Base-by-base conservation (phyloP, 495 filamentous ascomycete genomes). In the Daldinia loculata region DNA sequence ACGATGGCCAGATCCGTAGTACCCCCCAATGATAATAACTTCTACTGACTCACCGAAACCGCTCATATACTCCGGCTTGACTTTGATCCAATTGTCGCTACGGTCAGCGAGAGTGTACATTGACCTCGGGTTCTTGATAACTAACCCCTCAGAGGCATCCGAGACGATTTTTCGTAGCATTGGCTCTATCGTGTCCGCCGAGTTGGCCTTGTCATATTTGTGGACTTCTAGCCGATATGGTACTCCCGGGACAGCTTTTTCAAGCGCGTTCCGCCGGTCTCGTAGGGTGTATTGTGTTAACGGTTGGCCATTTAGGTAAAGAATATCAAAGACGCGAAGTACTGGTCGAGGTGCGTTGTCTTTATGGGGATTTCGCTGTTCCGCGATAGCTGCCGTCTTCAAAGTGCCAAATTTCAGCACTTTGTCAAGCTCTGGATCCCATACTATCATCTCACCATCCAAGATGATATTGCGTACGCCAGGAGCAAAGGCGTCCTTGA, bases 381-480 rank as follows among this genome's bases (percentile, higher is more conserved):
- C 89, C 0, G 89, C 89, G 22, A 97, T 74, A 0, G 95, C 96
- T 8, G 95, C 95, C 8, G 93, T 94, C 78, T 99, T 99, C 29
- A 99, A 84, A 0, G 93, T 97, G 6, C 95, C 95, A 74, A 99
- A 99, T 2, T 90, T 89, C 39, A 97, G 90, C 43, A 94, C 91
- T 57, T 89, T 89, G 78, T 97, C 90, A 56, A 92, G 81, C 56
- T 91, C 89, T n/a, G 93, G 89, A 77, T 98, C 93, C 96, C 96
- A 99, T 8, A 94, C 97, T 59, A 99, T 92, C 95, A 99, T 99
- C 79, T 99, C 95, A 9, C 95, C 95, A 72, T 99, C 95, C 2
- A 99, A 83, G 32, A 99, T 97, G 72, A 98, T 85, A 74, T 93
- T 88, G 50, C 89, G 82, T 8, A 98, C 94, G 0, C 89, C 88